A percentile compares a stretch with the other conserved stretches of the same genome.
Evolutionary conservation across 805 yeast genomes (phyloP).

Genomic region (Wickerhamomyces bovis): DNA sequence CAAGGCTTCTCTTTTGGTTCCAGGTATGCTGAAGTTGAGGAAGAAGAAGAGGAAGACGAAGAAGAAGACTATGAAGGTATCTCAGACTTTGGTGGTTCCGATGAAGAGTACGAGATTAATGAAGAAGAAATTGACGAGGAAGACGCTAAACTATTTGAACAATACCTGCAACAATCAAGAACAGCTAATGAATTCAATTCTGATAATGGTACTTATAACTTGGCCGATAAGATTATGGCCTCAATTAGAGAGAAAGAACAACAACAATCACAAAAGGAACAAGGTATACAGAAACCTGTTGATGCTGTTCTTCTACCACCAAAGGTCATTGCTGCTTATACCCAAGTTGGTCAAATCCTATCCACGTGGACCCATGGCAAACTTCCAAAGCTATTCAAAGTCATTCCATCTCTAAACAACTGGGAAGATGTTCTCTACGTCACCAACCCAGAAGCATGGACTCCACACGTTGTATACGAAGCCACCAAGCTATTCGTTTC

Average conservation of each 20-base stretch:
- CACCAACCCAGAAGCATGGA: conserved; percentile 90
- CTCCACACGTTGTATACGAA: conserved; percentile 90
- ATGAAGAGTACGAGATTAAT: conserved; percentile 49
- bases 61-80: conserved; percentile 35
- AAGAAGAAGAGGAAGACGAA: conserved; percentile 30
- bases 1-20: conserved; percentile 25
- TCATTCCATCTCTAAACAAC: conserved; percentile 83
- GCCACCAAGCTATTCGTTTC: conserved; percentile 94
- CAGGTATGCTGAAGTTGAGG: conserved; percentile 43
- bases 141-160: conserved; percentile 80
- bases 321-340: conserved; percentile 91
- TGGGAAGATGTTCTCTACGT: conserved; percentile 96
- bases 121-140: conserved; percentile 66
- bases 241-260: conserved; percentile 73
- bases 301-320: conserved; percentile 90
- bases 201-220: conserved; percentile 46
- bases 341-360: conserved; percentile 82
- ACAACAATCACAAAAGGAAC: conserved; percentile 25
- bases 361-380: conserved; percentile 92
- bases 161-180: conserved; percentile 49
- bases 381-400: conserved; percentile 93
- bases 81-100: conserved; percentile 47
- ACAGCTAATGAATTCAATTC: conserved; percentile 28
- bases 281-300: conserved; percentile 33
- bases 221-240: conserved; percentile 93